These are phyloP conservation scores for Penicillium parvum DNA, from an alignment of 495 filamentous ascomycete species.

Conservation along the genomic window DNA sequence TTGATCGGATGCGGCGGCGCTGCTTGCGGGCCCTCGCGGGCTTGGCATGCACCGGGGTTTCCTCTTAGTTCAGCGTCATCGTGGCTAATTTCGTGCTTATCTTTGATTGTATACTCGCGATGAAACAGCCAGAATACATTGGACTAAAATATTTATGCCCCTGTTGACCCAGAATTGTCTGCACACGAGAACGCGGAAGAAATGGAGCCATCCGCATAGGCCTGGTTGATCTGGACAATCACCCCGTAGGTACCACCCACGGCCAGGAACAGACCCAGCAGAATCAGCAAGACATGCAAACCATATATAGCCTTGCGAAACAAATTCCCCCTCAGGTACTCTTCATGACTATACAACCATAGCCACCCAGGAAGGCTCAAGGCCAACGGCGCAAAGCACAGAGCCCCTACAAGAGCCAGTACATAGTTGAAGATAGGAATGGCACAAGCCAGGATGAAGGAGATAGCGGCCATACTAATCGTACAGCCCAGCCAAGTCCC, in stretches of 20 bases:
- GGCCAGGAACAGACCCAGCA: conserved; percentile 36
- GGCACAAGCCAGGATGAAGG: conserved; percentile 62
- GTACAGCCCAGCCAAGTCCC: conserved; percentile 56
- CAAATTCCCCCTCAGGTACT: conserved; percentile 29
- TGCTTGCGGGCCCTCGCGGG: not conserved
- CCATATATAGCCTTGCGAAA: conserved; percentile 13
- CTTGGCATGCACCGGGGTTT: conserved; percentile 1
- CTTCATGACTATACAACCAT: conserved; percentile 42
- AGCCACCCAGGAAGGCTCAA: conserved; percentile 41
- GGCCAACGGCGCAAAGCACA: conserved; percentile 38
- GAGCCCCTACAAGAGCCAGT: conserved; percentile 41
- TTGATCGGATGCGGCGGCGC: conserved; percentile 3
- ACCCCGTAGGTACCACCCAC: conserved; percentile 40
- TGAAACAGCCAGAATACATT: no score
- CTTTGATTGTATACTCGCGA: no score
- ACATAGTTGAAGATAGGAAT: conserved; percentile 69
- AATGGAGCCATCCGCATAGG: conserved; percentile 34
- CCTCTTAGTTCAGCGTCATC: not conserved
- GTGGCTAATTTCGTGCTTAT: no score
- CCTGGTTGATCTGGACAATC: conserved; percentile 34
- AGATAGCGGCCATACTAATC: conserved; percentile 49
- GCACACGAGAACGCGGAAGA: conserved; percentile 39
- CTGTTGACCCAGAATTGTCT: conserved; percentile 31
- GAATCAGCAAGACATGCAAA: conserved; percentile 26
- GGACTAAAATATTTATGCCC: not conserved